Evolutionary conservation across 805 yeast genomes (phyloP), one percentile per base, ranked within the genome.

Genomic region (Huiozyma sinensis): DNA sequence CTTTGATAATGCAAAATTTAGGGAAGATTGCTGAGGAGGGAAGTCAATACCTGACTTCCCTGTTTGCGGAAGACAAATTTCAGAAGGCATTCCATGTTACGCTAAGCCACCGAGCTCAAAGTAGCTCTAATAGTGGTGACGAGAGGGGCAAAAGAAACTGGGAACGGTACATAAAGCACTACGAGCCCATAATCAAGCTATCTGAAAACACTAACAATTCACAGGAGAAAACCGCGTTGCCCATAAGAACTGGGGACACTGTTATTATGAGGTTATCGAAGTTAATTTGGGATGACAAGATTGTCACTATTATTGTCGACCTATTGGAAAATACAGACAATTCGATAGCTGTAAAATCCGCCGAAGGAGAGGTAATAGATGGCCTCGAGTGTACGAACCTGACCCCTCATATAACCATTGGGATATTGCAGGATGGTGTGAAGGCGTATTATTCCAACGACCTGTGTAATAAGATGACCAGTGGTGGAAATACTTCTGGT

Each of bases 331-430:
- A 44, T 12, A 30, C 29, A 7, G 31, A 34, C 10, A 44, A 38
- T 5, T 34, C 41, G 7, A 44, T 43, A 10, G 47, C 50, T 33
- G 40, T 58, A 3, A 30, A n/a, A 9, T 52, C 50, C 33, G 9
- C 45, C 2, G 29, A 45, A 2, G 50, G 51, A 3, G n/a, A 53
- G 1, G 37, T 32, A 8, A 48, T 53, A 4, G 38, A 42, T 28
- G 52, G 55, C n/a, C 42, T 62, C 6, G 38, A 48, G 1, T 60
- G 70, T 7, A 68, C 69, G 0, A 75, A 77, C 45, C 58, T 63
- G 42, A 58, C 61, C 47, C 69, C 82, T 0, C 97, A 89, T 57
- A 73, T 88, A 37, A 89, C 97, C 0, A 55, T 86, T 10, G 95
- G 89, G 0, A 75, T 85, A 0, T 55, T 65, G 1, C 52, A 66